Evolutionary conservation across 371 early-diverging fungal species (phyloP), one percentile per base, ranked within the genome.

Genomic region (Mortierella sp.): DNA sequence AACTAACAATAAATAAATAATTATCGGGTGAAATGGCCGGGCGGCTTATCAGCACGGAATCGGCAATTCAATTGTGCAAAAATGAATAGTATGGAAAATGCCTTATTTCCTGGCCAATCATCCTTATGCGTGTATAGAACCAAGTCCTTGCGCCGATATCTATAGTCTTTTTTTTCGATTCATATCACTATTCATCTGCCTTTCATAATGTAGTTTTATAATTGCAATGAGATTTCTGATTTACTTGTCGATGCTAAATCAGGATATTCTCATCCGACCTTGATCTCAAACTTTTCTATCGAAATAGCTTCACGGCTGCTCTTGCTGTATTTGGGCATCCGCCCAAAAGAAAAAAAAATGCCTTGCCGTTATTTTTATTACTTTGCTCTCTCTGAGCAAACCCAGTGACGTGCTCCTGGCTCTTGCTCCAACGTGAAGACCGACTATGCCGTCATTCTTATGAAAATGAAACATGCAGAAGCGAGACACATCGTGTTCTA

Each of bases 11-110:
- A 58, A 53, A 42, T 9, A 45, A 55, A 55, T 42, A 54, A 37
- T 13, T 15, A 56, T 60, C 60, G 60, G 60, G 60, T 60, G 60
- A 37, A 37, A 34, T 34, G 57, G 31, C 34, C 35, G 57, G 35
- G 64, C 64, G 64, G 64, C 64, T 64, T 64, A 64, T 64, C 64
- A 17, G 7, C 17, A 28, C 17, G 62, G 62, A 60, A 60, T 60
- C 37, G 58, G 58, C 58, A 57, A 34, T 31, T 57, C 22, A 22
- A 57, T n/a, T 57, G n/a, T 54, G 10, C 8, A 17, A 51, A 13
- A 34, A 3, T 32, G 19, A 19, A 57, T 57, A 34, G 26, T 2
- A 22, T 32, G 19, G 1, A 60, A 40, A 60, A 60, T 26, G 40
- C 22, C 53, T 35, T 53, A 34, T 53, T 63, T 49, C 64, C 64